Evolutionary conservation across 1,284 basidiomycete species (phyloP).

Genomic region (Trichosporon sp.): DNA sequence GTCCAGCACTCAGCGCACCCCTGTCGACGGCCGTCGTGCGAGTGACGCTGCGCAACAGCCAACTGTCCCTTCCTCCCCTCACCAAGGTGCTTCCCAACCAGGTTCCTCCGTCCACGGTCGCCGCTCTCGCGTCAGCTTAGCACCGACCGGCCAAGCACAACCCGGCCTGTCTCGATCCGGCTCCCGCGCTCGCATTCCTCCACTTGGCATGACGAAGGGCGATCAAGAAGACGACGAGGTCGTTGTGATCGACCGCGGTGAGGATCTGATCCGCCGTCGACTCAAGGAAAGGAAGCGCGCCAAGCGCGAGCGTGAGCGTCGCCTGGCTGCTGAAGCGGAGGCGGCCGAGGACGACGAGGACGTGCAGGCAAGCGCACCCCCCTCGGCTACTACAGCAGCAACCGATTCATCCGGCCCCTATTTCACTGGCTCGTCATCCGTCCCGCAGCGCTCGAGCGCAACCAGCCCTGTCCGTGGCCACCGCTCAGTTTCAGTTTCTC

Average conservation of each 20-base stretch:
- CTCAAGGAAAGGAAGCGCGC: conserved; percentile 59
- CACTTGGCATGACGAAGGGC: conserved; percentile 21
- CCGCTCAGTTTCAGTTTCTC: conserved; percentile 10
- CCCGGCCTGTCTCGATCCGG: conserved; percentile 24
- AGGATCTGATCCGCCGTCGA: conserved; percentile 61
- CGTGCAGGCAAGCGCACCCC: conserved; percentile 12
- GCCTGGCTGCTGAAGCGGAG: conserved; percentile 29
- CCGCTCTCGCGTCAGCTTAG: conserved; percentile 1
- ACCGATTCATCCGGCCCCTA: conserved; percentile 1
- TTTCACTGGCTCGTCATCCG: background rate
- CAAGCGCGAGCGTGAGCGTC: conserved; percentile 45
- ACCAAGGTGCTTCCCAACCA: background rate
- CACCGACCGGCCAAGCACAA: background rate
- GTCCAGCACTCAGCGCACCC: background rate
- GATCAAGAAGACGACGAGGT: conserved; percentile 59
- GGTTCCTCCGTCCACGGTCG: background rate
- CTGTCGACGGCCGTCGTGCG: background rate
- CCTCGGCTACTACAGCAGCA: conserved; percentile 8
- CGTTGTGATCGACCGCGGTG: conserved; percentile 60
- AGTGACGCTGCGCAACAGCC: conserved; percentile 12
- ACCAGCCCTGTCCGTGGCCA: conserved; percentile 16
- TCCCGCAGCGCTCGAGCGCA: conserved; percentile 5
- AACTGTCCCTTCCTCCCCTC: conserved; percentile 15
- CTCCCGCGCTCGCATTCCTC: conserved; percentile 28
- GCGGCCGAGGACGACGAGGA: conserved; percentile 34